These are phyloP conservation scores for Tylopilus balloui DNA, from an alignment of 768 basidiomycete species.

Conservation along the genomic window DNA sequence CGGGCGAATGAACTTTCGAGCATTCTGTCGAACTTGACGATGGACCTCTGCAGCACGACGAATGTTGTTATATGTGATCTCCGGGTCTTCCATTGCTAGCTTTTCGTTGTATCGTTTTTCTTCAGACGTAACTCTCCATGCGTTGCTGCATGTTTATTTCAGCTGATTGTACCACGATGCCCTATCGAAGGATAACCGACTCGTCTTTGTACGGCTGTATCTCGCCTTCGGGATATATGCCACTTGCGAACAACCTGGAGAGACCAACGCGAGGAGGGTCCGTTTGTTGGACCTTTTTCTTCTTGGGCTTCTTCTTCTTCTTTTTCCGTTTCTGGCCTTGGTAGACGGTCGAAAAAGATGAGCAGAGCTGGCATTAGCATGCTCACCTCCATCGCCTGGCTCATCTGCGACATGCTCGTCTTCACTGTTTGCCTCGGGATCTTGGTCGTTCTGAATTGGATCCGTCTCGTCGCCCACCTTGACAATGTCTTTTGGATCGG, in stretches of 20 bases:
- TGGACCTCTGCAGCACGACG: slow-evolving; percentile 95
- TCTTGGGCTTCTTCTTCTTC: slow-evolving; percentile 91
- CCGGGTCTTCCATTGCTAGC: slow-evolving; percentile 72
- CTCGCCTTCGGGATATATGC: slow-evolving; percentile 90
- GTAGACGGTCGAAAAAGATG: background rate
- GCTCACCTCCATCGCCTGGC: slow-evolving; percentile 27
- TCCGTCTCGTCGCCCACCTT: slow-evolving; percentile 15
- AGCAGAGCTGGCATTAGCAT: background rate
- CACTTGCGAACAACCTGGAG: slow-evolving; percentile 81
- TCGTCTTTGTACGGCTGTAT: slow-evolving; percentile 88
- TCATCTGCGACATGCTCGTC: slow-evolving; percentile 31
- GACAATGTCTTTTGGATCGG: slow-evolving; percentile 10
- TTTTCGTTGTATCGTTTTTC: slow-evolving; percentile 85
- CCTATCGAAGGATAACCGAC: slow-evolving; percentile 44
- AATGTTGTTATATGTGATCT: slow-evolving; percentile 83
- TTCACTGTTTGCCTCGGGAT: slow-evolving; percentile 30
- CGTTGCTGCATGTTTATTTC: slow-evolving; percentile 52
- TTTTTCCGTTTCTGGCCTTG: slow-evolving; percentile 78
- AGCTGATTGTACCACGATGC: background rate
- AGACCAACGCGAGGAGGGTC: slow-evolving; percentile 89
- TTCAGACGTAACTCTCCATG: slow-evolving; percentile 84
- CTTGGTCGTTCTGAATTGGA: slow-evolving; percentile 16
- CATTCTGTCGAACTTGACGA: slow-evolving; percentile 81
- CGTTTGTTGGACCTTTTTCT: slow-evolving; percentile 77
- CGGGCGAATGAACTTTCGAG: slow-evolving; percentile 78